Percentiles rank a stretch among this genome's conserved stretches.
phyloP scores from a whole-genome alignment of 2,329 filamentous ascomycete species.

The Trichoderma cornu-damae region DNA sequence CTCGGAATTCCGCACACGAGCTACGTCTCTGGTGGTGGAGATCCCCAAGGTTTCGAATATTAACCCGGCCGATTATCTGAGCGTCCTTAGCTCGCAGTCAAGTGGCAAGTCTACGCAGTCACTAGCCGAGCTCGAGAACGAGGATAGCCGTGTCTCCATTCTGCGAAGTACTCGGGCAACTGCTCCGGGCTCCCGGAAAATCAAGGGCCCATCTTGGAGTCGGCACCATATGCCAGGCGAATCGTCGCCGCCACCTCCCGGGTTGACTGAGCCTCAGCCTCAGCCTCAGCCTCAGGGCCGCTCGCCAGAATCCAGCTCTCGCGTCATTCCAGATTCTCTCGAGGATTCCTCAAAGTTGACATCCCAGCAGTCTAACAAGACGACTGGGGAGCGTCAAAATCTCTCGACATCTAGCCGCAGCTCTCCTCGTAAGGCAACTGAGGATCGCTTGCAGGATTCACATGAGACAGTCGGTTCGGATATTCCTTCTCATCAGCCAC shows the following conservation, averaged over 20 bases:
- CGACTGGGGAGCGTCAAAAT: neutral
- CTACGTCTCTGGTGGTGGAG: conserved; percentile 27
- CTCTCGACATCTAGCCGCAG: neutral
- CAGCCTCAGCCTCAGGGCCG: neutral
- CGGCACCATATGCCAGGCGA: conserved; percentile 12
- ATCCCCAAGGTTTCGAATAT: conserved; percentile 31
- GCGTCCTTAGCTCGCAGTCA: conserved; percentile 29
- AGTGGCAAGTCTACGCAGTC: conserved; percentile 30
- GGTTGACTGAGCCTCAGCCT: neutral
- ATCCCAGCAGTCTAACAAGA: conserved; percentile 12
- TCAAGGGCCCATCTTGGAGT: conserved; percentile 26
- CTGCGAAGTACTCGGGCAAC: conserved; percentile 34
- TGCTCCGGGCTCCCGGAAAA: conserved; percentile 43
- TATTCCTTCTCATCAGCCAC: conserved; percentile 30
- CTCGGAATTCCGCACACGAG: conserved; percentile 10
- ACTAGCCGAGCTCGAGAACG: conserved; percentile 34
- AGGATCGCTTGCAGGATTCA: conserved; percentile 20
- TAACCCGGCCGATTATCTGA: conserved; percentile 35
- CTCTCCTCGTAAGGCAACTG: conserved; percentile 14
- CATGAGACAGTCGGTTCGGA: conserved; percentile 17
- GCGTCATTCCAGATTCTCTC: conserved; percentile 22
- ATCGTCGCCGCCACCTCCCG: neutral
- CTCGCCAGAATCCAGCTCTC: neutral
- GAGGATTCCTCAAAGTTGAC: neutral
- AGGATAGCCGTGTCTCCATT: conserved; percentile 31